Percentiles rank a stretch among this genome's conserved stretches.
Evolutionary conservation across 2,329 filamentous ascomycete genomes (phyloP).

Genomic region (Rutstroemia sp.): DNA sequence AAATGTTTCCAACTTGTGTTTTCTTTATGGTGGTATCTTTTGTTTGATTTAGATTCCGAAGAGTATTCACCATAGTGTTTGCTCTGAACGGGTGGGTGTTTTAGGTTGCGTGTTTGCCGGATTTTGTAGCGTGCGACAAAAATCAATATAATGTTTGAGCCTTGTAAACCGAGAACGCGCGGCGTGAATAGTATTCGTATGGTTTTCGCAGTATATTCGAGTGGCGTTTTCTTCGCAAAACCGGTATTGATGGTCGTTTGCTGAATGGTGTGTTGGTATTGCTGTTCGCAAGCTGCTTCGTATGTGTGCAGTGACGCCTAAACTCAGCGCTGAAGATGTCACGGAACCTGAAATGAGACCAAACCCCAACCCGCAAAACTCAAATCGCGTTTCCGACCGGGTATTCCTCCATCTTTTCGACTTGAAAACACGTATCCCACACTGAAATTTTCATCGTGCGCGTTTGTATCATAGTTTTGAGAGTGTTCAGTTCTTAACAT

Average conservation of each 20-base stretch:
- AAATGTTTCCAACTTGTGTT: background rate
- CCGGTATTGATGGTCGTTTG: background rate
- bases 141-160: background rate
- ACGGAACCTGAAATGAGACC: background rate
- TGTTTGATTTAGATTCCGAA: background rate
- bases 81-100: background rate
- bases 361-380: background rate
- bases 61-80: background rate
- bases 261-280: background rate
- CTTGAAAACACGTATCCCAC: background rate
- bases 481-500: conserved; percentile 17
- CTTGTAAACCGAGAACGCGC: background rate
- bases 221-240: too few relatives aligned
- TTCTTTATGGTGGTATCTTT: background rate
- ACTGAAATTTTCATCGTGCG: background rate
- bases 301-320: background rate
- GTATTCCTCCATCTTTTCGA: conserved; percentile 14
- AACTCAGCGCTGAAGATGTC: background rate
- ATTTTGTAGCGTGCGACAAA: background rate
- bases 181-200: background rate
- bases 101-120: background rate
- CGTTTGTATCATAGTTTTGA: conserved; percentile 16
- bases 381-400: conserved; percentile 18
- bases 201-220: background rate
- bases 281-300: background rate